Conservation (phyloP, 768 basidiomycete genomes). For the Phanerochaete carnosa region DNA sequence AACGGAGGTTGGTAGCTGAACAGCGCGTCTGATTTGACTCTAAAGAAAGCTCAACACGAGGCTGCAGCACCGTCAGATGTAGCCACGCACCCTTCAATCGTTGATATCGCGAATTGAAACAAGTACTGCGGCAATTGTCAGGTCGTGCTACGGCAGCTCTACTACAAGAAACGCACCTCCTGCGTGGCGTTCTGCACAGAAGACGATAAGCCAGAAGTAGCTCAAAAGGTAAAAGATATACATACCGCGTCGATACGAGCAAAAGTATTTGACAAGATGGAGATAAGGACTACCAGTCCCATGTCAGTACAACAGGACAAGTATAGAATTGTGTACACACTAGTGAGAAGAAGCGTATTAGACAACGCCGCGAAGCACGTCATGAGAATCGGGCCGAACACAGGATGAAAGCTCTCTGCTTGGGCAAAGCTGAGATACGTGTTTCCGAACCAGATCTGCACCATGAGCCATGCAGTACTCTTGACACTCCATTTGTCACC, state of each 20-base stretch:
- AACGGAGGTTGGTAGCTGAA: conserved; percentile 93
- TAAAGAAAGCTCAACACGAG: conserved; percentile 24
- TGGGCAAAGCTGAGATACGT: conserved; percentile 52
- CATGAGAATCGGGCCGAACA: conserved; percentile 81
- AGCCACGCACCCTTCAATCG: conserved; percentile 73
- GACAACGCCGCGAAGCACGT: conserved; percentile 74
- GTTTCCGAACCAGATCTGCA: conserved; percentile 86
- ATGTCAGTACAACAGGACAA: conserved; percentile 19
- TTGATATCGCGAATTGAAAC: conserved; percentile 83
- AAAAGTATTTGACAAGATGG: conserved; percentile 88
- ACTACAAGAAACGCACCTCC: conserved; percentile 37
- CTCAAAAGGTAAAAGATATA: conserved; percentile 1
- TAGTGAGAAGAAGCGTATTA: conserved; percentile 77
- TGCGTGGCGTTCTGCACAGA: conserved; percentile 50
- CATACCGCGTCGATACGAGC: conserved; percentile 66
- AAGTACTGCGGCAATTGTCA: conserved; percentile 53
- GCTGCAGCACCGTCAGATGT: background rate
- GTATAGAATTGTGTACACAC: conserved; percentile 39
- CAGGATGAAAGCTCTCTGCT: conserved; percentile 41
- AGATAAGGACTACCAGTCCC: conserved; percentile 59
- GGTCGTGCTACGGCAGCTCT: background rate
- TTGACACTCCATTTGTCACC: conserved; percentile 37
- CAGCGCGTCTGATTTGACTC: conserved; percentile 85
- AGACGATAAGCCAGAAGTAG: background rate
- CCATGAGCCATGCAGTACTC: conserved; percentile 78